A percentile compares a stretch with the other conserved stretches of the same genome.
Evolutionary conservation across 768 basidiomycete genomes (phyloP).

Genomic region (Crucibulum laeve): DNA sequence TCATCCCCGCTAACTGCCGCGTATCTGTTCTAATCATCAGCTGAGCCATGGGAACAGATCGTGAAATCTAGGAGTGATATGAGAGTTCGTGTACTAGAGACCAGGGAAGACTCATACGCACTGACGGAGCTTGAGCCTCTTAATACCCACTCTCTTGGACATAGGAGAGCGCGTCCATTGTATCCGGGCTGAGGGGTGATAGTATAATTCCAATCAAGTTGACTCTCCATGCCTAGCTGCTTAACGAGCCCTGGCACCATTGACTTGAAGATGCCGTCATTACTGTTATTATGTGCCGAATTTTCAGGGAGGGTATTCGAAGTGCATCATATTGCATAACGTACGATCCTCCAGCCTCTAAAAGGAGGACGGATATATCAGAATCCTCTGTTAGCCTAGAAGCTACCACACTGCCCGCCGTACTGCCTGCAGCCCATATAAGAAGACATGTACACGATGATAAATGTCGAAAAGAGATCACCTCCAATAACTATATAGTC

Average conservation of each 20-base stretch:
- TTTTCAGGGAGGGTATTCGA: background rate
- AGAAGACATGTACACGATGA: too few relatives aligned
- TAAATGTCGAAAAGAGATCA: background rate
- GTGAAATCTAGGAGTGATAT: slow-evolving; percentile 12
- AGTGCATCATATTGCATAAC: background rate
- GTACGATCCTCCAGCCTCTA: slow-evolving; percentile 14
- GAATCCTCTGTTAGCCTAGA: slow-evolving; percentile 13
- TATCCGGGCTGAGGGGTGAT: slow-evolving; percentile 15
- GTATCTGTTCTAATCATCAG: slow-evolving; percentile 15
- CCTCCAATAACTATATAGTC: background rate
- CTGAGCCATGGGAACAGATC: slow-evolving; percentile 15
- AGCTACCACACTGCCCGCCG: slow-evolving; percentile 18
- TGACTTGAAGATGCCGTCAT: background rate
- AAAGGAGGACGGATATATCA: slow-evolving; percentile 11
- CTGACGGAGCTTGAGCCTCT: slow-evolving; percentile 26
- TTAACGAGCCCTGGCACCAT: background rate
- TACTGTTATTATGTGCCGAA: too few relatives aligned
- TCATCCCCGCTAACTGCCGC: slow-evolving; percentile 12
- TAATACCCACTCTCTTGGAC: slow-evolving; percentile 21
- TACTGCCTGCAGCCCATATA: too few relatives aligned
- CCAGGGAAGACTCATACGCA: slow-evolving; percentile 6
- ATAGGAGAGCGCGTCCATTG: slow-evolving; percentile 14
- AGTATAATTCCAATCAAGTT: slow-evolving; percentile 16
- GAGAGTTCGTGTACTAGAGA: background rate
- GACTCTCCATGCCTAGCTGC: background rate